Conservation (phyloP, 208 protist genomes). For the Leishmania gerbilli region DNA sequence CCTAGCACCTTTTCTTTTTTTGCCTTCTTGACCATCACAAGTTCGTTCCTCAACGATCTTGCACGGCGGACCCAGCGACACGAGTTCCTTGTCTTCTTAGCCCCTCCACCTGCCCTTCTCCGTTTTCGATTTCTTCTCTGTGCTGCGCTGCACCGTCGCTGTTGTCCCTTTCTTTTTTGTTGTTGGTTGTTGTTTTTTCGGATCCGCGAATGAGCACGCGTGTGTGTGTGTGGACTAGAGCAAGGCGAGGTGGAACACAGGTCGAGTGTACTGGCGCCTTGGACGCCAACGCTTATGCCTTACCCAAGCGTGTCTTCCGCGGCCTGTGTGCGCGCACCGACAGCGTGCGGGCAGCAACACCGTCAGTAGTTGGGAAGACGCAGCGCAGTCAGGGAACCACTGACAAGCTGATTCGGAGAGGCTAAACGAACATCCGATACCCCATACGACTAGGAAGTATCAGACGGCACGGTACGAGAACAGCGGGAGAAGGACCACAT, state of each 20-base stretch:
- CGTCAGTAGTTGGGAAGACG: not conserved
- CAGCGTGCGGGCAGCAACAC: not conserved
- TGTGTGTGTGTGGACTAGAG: not conserved
- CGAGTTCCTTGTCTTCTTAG: not conserved
- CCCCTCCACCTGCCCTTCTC: not conserved
- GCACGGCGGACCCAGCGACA: too few species aligned
- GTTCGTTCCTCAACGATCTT: not conserved
- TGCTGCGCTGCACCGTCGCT: not conserved
- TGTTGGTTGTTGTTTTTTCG: not conserved
- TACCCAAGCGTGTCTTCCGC: not conserved
- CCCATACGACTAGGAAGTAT: not conserved
- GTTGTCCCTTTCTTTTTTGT: not conserved
- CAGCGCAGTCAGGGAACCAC: not conserved
- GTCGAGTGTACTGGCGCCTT: not conserved
- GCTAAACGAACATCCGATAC: not conserved
- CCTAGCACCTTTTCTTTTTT: too few species aligned
- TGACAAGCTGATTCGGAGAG: not conserved
- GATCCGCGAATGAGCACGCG: too few species aligned
- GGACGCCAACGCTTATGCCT: not conserved
- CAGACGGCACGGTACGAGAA: not conserved
- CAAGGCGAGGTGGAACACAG: not conserved
- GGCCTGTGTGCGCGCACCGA: not conserved
- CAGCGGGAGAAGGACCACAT: not conserved
- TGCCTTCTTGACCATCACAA: not conserved
- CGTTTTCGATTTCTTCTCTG: not conserved